Evolutionary conservation across 2,329 filamentous ascomycete species (phyloP), one percentile per base, ranked within the genome.

Genomic region (Aspergillus pseudonomiae): DNA sequence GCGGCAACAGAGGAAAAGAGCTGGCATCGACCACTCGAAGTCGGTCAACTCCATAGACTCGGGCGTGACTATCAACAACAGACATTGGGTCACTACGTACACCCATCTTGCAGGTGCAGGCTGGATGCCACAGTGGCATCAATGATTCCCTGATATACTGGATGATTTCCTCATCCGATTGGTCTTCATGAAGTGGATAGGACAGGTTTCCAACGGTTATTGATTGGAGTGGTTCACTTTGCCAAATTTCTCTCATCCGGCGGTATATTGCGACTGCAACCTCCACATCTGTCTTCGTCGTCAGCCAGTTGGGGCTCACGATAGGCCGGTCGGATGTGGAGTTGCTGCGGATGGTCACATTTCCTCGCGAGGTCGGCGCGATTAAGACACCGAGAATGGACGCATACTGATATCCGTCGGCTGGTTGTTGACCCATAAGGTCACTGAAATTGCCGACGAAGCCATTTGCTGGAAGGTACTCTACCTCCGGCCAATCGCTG

Each of bases 231-330:
- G 21, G 24, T 4, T 26, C 14, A 1, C 24, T 67, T 14, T 60
- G 50, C 63, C 67, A 77, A 0, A 75, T 68, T n/a, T 79, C 62
- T 1, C 82, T 77, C 0, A 75, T 63, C 2, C 82, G 78, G 54
- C 77, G 78, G 65, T 78, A 79, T 0, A 71, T 70, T 0, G 76
- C 75, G 10, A 85, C 65, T 10, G 75, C 78, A 4, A 83, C 71
- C 12, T 82, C 79, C 28, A 73, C 61, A 45, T 85, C 83, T 1
- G 74, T 69, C 19, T 73, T 72, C 32, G 77, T 67, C 2, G 73
- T 72, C 4, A 84, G 71, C 73, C 77, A 84, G 65, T 79, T 79
- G 1, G 81, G 79, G 67, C 83, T 74, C 64, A 83, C 78, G 24
- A 78, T 65, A 0, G 82, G 82, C 1, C 63, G 63, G 14, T 76